Conservation (phyloP, 1,139 yeast species). For the Debaryomyces singareniensis region DNA sequence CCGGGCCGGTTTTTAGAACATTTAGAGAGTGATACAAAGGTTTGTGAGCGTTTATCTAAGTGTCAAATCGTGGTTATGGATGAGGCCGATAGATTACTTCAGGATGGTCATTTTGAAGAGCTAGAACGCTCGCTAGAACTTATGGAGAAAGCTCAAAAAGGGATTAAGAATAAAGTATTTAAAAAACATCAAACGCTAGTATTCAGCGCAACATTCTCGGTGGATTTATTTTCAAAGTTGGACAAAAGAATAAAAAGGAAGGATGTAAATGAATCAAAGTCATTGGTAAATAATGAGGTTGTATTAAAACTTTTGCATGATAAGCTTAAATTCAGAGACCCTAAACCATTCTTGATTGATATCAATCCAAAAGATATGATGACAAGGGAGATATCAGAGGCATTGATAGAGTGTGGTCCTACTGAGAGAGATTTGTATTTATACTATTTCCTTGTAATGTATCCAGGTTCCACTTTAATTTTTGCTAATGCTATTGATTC, state of each 20-base stretch:
- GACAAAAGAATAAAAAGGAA: conserved; percentile 32
- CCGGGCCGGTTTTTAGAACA: conserved; percentile 92
- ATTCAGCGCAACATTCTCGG: conserved; percentile 90
- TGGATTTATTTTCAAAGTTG: conserved; percentile 73
- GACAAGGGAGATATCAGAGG: conserved; percentile 71
- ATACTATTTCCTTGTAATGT: conserved; percentile 80
- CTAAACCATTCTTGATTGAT: conserved; percentile 63
- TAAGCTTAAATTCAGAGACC: conserved; percentile 55
- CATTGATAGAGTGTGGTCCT: conserved; percentile 87
- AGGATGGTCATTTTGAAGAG: conserved; percentile 95
- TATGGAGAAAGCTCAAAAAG: conserved; percentile 34
- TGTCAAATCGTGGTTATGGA: conserved; percentile 77
- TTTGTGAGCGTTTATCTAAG: conserved; percentile 52
- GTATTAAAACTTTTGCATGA: conserved; percentile 50
- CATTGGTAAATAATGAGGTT: conserved; percentile 44
- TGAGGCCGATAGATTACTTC: conserved; percentile 95
- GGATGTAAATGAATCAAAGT: conserved; percentile 21
- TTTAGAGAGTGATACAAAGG: conserved; percentile 53
- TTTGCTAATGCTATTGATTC: conserved; percentile 94
- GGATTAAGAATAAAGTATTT: conserved; percentile 13
- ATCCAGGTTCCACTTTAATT: conserved; percentile 85
- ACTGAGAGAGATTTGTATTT: conserved; percentile 84
- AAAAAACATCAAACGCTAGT: conserved; percentile 84
- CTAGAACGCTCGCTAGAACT: conserved; percentile 73
- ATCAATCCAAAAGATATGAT: conserved; percentile 84